Conservation (phyloP, 2,329 filamentous ascomycete species). For the Botrytis hyacinthi region DNA sequence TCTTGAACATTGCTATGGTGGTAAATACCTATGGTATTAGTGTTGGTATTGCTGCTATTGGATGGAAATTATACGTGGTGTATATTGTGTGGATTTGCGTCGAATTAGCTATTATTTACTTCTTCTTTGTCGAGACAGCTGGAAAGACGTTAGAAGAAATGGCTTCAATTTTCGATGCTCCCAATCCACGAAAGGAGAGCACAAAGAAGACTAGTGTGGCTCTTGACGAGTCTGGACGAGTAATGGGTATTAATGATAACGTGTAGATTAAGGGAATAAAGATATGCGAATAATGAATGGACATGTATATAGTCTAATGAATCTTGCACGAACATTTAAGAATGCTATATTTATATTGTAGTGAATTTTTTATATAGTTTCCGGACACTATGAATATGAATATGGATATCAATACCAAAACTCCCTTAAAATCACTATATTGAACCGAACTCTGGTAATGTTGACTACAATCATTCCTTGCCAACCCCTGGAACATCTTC, state of each 20-base stretch:
- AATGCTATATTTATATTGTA: not conserved
- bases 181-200: not conserved
- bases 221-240: conserved; percentile 7
- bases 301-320: too few relatives aligned
- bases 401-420: conserved; percentile 16
- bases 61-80: conserved; percentile 38
- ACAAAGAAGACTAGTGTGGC: not conserved
- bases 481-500: not conserved
- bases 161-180: conserved; percentile 28
- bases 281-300: not conserved
- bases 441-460: not conserved
- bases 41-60: conserved; percentile 40
- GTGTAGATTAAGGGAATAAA: not conserved
- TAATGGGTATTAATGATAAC: not conserved
- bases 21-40: conserved; percentile 43
- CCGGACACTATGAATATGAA: not conserved
- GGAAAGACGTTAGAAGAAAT: conserved; percentile 35
- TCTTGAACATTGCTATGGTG: conserved; percentile 41
- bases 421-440: not conserved
- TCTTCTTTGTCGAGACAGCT: conserved; percentile 34
- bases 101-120: conserved; percentile 37
- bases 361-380: not conserved
- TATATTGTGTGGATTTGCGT: conserved; percentile 32
- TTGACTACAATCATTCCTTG: not conserved
- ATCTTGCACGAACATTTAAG: not conserved